These are phyloP conservation scores for Quercus suber DNA, from an alignment of 306 rosid species.

Conservation along the genomic window DNA sequence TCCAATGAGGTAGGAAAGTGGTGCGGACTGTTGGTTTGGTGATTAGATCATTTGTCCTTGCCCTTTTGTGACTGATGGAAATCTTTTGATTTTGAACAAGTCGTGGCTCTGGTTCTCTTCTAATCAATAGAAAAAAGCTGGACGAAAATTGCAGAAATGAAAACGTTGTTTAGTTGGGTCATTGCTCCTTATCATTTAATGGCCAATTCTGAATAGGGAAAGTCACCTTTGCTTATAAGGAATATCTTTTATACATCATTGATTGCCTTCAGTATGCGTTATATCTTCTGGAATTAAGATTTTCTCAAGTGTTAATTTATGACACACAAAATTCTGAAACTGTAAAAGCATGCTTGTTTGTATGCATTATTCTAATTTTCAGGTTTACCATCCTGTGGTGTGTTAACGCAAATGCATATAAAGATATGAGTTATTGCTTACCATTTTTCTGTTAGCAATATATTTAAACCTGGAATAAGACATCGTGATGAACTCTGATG, in stretches of 20 bases:
- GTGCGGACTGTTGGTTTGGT: neutral
- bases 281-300: neutral
- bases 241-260: neutral
- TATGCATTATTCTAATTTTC: neutral
- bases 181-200: neutral
- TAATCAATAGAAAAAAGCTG: neutral
- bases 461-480: neutral
- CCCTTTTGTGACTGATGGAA: neutral
- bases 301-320: neutral
- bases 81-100: neutral
- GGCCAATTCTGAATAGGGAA: neutral
- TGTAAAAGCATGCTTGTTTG: neutral
- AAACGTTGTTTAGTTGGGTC: neutral
- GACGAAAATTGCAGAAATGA: neutral
- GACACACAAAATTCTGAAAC: neutral
- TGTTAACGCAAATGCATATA: neutral
- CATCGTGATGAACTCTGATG: neutral
- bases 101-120: neutral
- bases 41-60: neutral
- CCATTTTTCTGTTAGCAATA: neutral
- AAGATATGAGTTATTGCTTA: neutral
- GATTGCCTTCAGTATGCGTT: neutral
- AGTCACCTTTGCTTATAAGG: neutral
- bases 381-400: neutral
- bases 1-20: neutral